A percentile compares a stretch with the other conserved stretches of the same genome.
Evolutionary conservation across 2,329 filamentous ascomycete genomes (phyloP).

Genomic region (Gaeumannomyces sp.): DNA sequence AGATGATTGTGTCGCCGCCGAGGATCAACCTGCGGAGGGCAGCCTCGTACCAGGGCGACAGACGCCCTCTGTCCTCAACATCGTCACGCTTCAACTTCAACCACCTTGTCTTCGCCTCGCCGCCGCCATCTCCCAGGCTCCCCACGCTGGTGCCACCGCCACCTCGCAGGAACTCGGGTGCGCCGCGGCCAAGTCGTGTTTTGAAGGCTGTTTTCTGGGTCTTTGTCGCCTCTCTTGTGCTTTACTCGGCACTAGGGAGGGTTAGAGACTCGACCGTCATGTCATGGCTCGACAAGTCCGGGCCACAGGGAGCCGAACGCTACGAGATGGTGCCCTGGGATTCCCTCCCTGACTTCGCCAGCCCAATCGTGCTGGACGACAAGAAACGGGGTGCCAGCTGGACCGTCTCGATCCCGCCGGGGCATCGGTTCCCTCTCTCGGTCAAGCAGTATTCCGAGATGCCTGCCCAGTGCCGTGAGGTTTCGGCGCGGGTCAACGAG

Average conservation of each 20-base stretch:
- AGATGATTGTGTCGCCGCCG: conserved; percentile 47
- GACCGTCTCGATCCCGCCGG: conserved; percentile 73
- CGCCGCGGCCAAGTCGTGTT: conserved; percentile 52
- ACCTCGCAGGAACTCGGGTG: conserved; percentile 53
- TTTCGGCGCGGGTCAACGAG: conserved; percentile 52
- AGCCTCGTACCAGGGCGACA: conserved; percentile 49
- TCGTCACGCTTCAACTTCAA: conserved; percentile 61
- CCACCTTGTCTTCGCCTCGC: conserved; percentile 59
- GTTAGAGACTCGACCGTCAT: conserved; percentile 23
- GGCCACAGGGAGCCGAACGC: conserved; percentile 30
- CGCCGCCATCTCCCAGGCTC: conserved; percentile 64
- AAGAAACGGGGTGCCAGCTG: conserved; percentile 59
- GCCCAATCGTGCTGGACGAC: conserved; percentile 65
- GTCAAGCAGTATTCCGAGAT: conserved; percentile 63
- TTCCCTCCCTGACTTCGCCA: conserved; percentile 63
- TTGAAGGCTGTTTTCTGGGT: conserved; percentile 51
- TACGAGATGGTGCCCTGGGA: conserved; percentile 64
- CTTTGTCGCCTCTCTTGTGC: conserved; percentile 39
- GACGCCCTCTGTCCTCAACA: conserved; percentile 49
- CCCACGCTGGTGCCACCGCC: conserved; percentile 58
- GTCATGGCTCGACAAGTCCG: neutral
- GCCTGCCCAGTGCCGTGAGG: conserved; percentile 59
- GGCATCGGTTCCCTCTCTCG: conserved; percentile 59
- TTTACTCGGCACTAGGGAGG: conserved; percentile 40
- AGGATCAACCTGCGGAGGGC: conserved; percentile 53